Conservation (phyloP, 202 grass and related monocot species). For the Schoenoplectus tabernaemontani region DNA sequence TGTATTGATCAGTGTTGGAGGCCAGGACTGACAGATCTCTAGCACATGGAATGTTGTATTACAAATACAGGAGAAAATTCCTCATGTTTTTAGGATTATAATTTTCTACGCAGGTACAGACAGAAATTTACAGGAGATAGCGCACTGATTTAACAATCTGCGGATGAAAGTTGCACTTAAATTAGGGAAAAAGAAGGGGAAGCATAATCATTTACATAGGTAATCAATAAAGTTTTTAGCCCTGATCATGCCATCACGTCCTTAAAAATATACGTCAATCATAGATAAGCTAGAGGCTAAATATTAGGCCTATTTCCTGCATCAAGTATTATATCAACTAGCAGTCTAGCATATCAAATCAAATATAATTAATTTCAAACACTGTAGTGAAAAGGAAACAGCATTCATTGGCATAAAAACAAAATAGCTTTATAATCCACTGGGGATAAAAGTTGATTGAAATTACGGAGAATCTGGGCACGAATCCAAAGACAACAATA, state of each 20-base stretch:
- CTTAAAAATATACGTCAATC: background rate
- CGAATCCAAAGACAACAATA: background rate
- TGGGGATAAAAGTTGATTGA: slow-evolving; percentile 1
- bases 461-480: slow-evolving; percentile 15
- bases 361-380: background rate
- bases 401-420: background rate
- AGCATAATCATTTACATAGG: slow-evolving; percentile 1
- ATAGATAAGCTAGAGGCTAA: background rate
- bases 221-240: slow-evolving; percentile 10
- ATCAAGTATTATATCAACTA: background rate
- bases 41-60: background rate
- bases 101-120: background rate
- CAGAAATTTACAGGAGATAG: background rate
- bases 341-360: background rate
- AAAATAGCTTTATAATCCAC: background rate
- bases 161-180: background rate
- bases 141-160: background rate
- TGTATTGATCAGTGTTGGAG: background rate
- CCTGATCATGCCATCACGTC: background rate
- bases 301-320: background rate
- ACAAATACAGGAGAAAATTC: background rate
- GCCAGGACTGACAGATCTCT: background rate
- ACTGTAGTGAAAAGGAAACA: background rate
- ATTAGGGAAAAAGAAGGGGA: background rate
- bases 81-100: background rate